Conservation (phyloP, 164 flowering plant species). For the Stephania yunnanensis region DNA sequence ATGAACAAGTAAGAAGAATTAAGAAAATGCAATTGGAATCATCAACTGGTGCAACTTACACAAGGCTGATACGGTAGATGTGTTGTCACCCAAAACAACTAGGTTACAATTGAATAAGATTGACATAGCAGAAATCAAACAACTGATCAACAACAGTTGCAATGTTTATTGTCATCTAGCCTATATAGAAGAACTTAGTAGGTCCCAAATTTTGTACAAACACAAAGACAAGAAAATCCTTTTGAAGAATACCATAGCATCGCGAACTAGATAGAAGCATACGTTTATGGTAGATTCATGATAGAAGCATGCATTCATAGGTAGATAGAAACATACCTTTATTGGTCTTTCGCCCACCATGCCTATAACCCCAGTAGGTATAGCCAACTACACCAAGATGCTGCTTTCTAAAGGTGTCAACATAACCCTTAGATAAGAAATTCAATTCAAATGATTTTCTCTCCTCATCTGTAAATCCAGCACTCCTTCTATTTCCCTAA, state of each 20-base stretch:
- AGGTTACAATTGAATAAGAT: too few species aligned
- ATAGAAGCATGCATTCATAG: background rate
- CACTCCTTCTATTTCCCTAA: slow-evolving; percentile 91
- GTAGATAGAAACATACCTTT: slow-evolving; percentile 43
- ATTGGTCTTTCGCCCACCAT: slow-evolving; percentile 64
- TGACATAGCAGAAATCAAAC: too few species aligned
- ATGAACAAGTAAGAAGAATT: too few species aligned
- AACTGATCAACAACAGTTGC: too few species aligned
- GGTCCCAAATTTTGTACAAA: background rate
- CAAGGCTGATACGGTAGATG: background rate
- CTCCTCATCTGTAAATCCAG: slow-evolving; percentile 94
- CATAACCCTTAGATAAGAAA: slow-evolving; percentile 68
- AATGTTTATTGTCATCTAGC: too few species aligned
- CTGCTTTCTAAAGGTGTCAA: slow-evolving; percentile 85
- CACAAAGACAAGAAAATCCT: background rate
- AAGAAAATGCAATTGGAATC: too few species aligned
- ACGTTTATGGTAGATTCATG: background rate
- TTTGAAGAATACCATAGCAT: background rate
- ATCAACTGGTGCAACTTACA: background rate
- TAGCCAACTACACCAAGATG: slow-evolving; percentile 93
- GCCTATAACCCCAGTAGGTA: slow-evolving; percentile 97
- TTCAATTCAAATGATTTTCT: slow-evolving; percentile 71
- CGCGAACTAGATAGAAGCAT: background rate
- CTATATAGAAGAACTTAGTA: background rate
- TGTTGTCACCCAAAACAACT: background rate